These are phyloP conservation scores for Fusarium avenaceum DNA, from an alignment of 2,329 filamentous ascomycete species.

Conservation along the genomic window DNA sequence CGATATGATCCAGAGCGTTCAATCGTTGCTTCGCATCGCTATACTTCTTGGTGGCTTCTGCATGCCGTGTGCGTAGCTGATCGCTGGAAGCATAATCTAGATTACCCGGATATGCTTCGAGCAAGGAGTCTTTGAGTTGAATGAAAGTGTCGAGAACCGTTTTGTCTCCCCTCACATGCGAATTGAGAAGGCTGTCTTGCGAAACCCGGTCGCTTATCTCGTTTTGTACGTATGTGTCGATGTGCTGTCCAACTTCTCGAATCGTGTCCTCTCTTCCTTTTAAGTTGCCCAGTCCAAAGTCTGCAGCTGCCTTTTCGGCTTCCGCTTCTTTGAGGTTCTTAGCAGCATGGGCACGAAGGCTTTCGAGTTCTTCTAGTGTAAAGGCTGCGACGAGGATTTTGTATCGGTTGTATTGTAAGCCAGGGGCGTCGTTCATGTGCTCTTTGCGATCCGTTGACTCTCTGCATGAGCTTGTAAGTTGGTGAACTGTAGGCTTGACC, in stretches of 20 bases:
- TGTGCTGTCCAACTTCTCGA: not conserved
- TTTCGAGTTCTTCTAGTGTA: not conserved
- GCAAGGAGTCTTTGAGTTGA: not conserved
- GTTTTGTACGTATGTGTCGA: not conserved
- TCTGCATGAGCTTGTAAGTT: too few species aligned
- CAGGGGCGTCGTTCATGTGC: too few species aligned
- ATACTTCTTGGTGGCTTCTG: not conserved
- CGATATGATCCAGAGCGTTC: not conserved
- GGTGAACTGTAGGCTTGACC: too few species aligned
- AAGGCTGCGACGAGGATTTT: not conserved
- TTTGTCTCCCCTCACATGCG: not conserved
- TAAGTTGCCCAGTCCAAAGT: not conserved
- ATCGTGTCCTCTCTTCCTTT: not conserved
- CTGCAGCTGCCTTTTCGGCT: not conserved
- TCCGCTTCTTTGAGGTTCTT: not conserved
- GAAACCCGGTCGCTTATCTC: not conserved
- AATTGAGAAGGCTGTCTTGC: accelerated
- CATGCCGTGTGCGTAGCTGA: not conserved
- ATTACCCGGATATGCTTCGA: not conserved
- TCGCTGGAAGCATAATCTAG: accelerated
- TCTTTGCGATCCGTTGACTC: too few species aligned
- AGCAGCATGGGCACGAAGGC: not conserved
- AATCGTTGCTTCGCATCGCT: not conserved
- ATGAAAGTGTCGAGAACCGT: not conserved
- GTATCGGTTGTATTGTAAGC: not conserved